Evolutionary conservation across 768 basidiomycete genomes (phyloP).

Genomic region (Lyophyllum decastes): DNA sequence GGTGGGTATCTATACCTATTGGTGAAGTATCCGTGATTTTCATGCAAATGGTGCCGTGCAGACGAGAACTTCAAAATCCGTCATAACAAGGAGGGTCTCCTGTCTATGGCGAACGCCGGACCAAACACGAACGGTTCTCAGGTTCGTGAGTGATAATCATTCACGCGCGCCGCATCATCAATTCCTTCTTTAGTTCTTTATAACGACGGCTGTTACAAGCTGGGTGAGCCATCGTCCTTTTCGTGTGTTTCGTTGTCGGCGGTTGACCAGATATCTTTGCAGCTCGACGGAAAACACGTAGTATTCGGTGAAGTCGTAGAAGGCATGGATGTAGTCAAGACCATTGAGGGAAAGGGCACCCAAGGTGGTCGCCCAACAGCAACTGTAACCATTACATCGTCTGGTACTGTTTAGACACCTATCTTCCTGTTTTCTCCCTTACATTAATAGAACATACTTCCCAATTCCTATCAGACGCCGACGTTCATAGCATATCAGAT

Average conservation of each 20-base stretch:
- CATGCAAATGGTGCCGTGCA: constrained; percentile 15
- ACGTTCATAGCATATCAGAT: neutral
- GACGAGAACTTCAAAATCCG: constrained; percentile 73
- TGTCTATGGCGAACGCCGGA: constrained; percentile 91
- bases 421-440: neutral
- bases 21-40: neutral
- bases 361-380: constrained; percentile 37
- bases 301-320: constrained; percentile 73
- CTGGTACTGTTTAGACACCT: constrained; percentile 42
- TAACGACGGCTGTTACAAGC: constrained; percentile 70
- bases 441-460: neutral
- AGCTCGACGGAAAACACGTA: constrained; percentile 67
- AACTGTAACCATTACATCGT: constrained; percentile 59
- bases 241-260: neutral
- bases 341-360: constrained; percentile 51
- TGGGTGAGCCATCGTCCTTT: constrained; percentile 43
- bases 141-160: constrained; percentile 28
- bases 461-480: neutral
- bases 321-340: constrained; percentile 65
- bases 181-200: constrained; percentile 56
- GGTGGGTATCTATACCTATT: constrained; percentile 41
- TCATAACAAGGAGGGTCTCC: constrained; percentile 64
- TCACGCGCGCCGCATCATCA: neutral
- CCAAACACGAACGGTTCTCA: constrained; percentile 81
- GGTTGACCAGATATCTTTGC: neutral